These are phyloP conservation scores for Gyromitra esculenta DNA, from an alignment of 2,329 filamentous ascomycete species.

Conservation along the genomic window DNA sequence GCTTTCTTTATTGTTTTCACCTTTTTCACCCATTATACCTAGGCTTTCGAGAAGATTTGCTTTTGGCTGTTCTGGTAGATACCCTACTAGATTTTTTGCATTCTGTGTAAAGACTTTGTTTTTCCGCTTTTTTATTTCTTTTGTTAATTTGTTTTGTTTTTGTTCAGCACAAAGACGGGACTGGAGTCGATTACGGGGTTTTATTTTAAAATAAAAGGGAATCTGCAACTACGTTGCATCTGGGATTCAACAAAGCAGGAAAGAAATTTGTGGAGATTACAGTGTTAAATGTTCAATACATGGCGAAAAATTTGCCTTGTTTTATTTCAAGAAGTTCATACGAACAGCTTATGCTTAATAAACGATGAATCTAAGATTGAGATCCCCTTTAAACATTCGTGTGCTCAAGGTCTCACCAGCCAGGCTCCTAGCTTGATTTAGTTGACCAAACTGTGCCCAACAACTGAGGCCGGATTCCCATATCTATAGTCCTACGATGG, in stretches of 20 bases:
- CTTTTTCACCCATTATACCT: conserved; percentile 29
- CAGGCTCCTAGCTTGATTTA: neutral
- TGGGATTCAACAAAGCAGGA: conserved; percentile 20
- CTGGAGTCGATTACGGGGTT: conserved; percentile 48
- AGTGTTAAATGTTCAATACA: conserved; percentile 34
- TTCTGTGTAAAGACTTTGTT: conserved; percentile 50
- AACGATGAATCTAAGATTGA: neutral
- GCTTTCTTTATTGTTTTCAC: conserved; percentile 16
- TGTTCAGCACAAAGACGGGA: conserved; percentile 46
- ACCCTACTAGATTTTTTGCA: conserved; percentile 50
- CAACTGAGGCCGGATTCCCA: no score
- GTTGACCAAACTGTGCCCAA: no score
- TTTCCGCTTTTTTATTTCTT: conserved; percentile 30
- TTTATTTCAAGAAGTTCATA: conserved; percentile 15
- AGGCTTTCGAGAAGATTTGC: conserved; percentile 43
- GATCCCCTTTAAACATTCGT: neutral
- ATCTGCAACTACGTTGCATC: conserved; percentile 44
- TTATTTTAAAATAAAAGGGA: conserved; percentile 30
- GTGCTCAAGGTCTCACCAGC: neutral
- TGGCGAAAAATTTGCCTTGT: conserved; percentile 25
- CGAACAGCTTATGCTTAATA: conserved; percentile 17
- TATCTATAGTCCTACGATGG: no score
- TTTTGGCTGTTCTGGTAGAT: conserved; percentile 49
- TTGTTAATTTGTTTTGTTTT: conserved; percentile 25
- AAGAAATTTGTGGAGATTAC: conserved; percentile 46